phyloP scores from a whole-genome alignment of 108 stramenopile genomes.

The Pinguiococcus pyrenoidosus region DNA sequence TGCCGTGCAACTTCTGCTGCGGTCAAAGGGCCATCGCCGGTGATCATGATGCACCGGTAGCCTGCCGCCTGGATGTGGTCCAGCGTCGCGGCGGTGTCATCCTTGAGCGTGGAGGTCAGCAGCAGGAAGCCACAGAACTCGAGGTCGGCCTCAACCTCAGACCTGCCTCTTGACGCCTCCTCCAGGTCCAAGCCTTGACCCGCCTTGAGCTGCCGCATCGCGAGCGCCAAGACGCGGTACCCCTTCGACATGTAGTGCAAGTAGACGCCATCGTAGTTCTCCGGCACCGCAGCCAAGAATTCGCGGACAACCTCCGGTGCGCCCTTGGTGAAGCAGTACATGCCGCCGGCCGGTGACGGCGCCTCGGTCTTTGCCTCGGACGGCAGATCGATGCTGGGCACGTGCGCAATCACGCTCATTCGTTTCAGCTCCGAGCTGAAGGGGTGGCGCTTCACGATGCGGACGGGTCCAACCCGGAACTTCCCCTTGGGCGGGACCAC shows the following conservation, averaged over 20 bases:
- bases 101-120: constrained; percentile 79
- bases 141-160: constrained; percentile 48
- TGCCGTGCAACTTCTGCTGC: constrained; percentile 78
- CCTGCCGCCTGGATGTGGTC: constrained; percentile 52
- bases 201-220: constrained; percentile 1
- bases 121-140: constrained; percentile 81
- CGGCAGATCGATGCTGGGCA: no score
- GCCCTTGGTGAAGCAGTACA: constrained; percentile 78
- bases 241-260: constrained; percentile 56
- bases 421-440: constrained; percentile 72
- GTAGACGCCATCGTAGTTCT: constrained; percentile 55
- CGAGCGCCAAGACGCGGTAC: constrained; percentile 19
- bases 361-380: no score
- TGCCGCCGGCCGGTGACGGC: no score
- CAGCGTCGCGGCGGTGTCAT: constrained; percentile 65
- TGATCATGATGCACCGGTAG: constrained; percentile 74
- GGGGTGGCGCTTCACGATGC: constrained; percentile 45
- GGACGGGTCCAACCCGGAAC: constrained; percentile 21
- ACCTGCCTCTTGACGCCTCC: not conserved
- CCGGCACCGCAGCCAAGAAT: constrained; percentile 50
- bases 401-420: no score
- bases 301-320: constrained; percentile 61
- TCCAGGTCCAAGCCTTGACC: no score
- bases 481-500: constrained; percentile 15
- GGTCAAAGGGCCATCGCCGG: constrained; percentile 85